Conservation (phyloP, 139 green algal species). For the Chlamydomonas sphaeroides region DNA sequence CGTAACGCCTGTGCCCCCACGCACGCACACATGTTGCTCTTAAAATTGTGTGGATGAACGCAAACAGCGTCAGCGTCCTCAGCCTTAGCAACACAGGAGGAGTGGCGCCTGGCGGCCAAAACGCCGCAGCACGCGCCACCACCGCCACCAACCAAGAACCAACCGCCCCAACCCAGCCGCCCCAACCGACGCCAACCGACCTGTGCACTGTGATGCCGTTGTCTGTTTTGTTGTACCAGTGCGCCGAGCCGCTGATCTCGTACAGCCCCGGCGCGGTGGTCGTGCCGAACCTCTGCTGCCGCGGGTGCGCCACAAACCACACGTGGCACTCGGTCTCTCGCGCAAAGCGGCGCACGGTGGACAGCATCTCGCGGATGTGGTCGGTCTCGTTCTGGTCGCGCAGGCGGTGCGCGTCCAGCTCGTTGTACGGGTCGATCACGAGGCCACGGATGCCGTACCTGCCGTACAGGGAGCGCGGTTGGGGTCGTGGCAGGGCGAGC, state of each 20-base stretch:
- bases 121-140: no score
- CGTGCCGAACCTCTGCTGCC: slow-evolving; percentile 76
- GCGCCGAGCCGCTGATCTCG: slow-evolving; percentile 93
- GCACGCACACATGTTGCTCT: no score
- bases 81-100: no score
- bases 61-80: no score
- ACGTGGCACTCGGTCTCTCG: slow-evolving; percentile 84
- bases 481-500: no score
- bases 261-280: slow-evolving; percentile 69
- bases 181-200: slow-evolving; percentile 12
- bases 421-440: slow-evolving; percentile 99
- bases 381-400: slow-evolving; percentile 86
- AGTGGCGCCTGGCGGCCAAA: no score
- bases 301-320: slow-evolving; percentile 96
- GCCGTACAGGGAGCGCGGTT: no score
- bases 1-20: no score
- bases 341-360: not conserved
- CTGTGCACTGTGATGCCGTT: slow-evolving; percentile 95
- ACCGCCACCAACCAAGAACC: no score
- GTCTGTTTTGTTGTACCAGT: slow-evolving; percentile 99
- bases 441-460: slow-evolving; percentile 92
- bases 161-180: no score
- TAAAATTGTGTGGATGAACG: no score
- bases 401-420: slow-evolving; percentile 88
- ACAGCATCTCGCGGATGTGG: slow-evolving; percentile 91